Conservation (phyloP, 352 stramenopile species). For the Phytophthora capsici region DNA sequence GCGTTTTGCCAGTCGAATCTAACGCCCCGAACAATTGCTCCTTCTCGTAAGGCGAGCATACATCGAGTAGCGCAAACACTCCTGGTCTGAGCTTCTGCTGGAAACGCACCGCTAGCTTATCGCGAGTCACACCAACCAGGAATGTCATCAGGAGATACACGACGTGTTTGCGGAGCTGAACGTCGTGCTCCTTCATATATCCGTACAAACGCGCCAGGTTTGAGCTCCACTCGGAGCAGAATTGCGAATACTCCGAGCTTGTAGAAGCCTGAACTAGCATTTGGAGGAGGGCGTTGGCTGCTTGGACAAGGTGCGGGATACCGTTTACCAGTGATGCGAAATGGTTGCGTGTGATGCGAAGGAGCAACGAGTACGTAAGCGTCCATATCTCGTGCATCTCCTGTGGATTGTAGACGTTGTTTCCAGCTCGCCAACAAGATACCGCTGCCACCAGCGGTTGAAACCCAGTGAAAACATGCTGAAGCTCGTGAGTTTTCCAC, state of each 20-base stretch:
- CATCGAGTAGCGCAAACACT: slow-evolving; percentile 81
- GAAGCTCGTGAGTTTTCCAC: slow-evolving; percentile 77
- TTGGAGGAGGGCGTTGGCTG: slow-evolving; percentile 71
- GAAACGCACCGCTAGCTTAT: slow-evolving; percentile 58
- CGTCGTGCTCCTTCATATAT: slow-evolving; percentile 87
- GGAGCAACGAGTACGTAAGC: slow-evolving; percentile 76
- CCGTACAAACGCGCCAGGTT: slow-evolving; percentile 87
- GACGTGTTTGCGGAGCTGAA: slow-evolving; percentile 84
- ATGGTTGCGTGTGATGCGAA: slow-evolving; percentile 82
- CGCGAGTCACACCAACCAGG: slow-evolving; percentile 63
- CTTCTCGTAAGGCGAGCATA: slow-evolving; percentile 87
- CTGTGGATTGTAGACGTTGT: slow-evolving; percentile 18
- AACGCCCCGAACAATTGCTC: slow-evolving; percentile 86
- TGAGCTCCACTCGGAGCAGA: slow-evolving; percentile 72
- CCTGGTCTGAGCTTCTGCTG: slow-evolving; percentile 77
- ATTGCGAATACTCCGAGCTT: slow-evolving; percentile 17
- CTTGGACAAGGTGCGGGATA: slow-evolving; percentile 71
- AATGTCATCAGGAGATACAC: slow-evolving; percentile 84
- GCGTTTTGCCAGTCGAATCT: slow-evolving; percentile 81
- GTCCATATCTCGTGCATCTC: slow-evolving; percentile 81
- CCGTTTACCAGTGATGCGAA: slow-evolving; percentile 72
- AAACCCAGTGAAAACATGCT: slow-evolving; percentile 73
- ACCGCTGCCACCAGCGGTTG: slow-evolving; percentile 54
- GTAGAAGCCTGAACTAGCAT: slow-evolving; percentile 54
- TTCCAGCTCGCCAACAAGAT: slow-evolving; percentile 32